A percentile compares a stretch with the other conserved stretches of the same genome.
phyloP scores from a whole-genome alignment of 495 filamentous ascomycete species.

The Talaromyces wortmannii region DNA sequence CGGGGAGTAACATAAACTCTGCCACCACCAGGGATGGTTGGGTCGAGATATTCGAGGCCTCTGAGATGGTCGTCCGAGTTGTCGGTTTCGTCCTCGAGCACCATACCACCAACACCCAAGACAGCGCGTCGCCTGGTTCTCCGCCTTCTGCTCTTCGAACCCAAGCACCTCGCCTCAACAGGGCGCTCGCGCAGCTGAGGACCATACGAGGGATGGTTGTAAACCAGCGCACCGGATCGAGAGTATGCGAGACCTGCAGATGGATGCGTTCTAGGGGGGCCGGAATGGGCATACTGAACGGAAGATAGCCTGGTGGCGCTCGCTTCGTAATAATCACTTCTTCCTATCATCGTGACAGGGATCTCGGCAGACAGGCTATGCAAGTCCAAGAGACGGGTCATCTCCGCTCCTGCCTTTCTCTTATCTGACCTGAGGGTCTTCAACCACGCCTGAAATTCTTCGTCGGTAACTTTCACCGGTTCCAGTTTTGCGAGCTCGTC shows the following conservation, averaged over 20 bases:
- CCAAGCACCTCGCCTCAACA: conserved; percentile 62
- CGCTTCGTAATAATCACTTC: conserved; percentile 24
- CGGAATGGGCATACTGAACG: conserved; percentile 44
- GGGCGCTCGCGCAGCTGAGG: conserved; percentile 59
- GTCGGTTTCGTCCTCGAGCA: conserved; percentile 31
- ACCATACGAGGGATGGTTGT: conserved; percentile 79
- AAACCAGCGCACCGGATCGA: conserved; percentile 58
- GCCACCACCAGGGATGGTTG: conserved; percentile 53
- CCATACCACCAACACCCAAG: conserved; percentile 46
- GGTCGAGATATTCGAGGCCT: conserved; percentile 46
- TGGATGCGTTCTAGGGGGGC: conserved; percentile 82
- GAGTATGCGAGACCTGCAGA: conserved; percentile 85
- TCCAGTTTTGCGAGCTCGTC: conserved; percentile 20
- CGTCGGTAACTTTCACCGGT: conserved; percentile 45
- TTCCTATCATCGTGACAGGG: conserved; percentile 24
- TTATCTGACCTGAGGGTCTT: conserved; percentile 50
- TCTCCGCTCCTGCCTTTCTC: conserved; percentile 31
- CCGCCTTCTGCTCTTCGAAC: conserved; percentile 32
- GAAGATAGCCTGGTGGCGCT: conserved; percentile 30
- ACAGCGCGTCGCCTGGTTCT: conserved; percentile 26
- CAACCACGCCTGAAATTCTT: conserved; percentile 54
- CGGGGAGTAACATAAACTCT: conserved; percentile 58
- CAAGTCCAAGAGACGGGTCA: conserved; percentile 44
- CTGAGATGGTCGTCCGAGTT: conserved; percentile 7
- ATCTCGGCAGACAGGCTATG: conserved; percentile 31